Evolutionary conservation across 1,139 yeast species (phyloP).

Genomic region (Saccharomycopsis hybrid): DNA sequence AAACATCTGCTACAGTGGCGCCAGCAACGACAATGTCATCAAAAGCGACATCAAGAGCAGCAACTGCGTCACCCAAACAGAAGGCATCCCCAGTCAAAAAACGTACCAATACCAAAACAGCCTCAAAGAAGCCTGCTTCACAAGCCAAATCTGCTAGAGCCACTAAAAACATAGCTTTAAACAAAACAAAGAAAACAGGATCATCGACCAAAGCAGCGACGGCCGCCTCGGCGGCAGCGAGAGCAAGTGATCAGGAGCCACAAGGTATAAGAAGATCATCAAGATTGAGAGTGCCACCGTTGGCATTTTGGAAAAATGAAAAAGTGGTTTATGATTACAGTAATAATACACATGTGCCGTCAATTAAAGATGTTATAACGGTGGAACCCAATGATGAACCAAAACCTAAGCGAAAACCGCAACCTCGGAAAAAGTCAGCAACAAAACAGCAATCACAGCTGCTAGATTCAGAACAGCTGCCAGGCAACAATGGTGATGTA

Average conservation of each 20-base stretch:
- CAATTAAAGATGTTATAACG: constrained; percentile 52
- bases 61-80: not conserved
- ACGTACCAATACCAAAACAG: not conserved
- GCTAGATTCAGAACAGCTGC: constrained; percentile 12
- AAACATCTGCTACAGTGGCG: too few species aligned
- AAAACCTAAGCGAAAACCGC: constrained; percentile 18
- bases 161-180: constrained; percentile 14
- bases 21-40: too few species aligned
- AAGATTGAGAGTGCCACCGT: constrained; percentile 62
- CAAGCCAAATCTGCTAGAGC: constrained; percentile 1
- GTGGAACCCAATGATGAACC: constrained; percentile 30
- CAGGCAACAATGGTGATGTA: too few species aligned
- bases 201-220: not conserved
- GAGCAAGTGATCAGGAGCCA: constrained; percentile 11
- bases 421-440: constrained; percentile 21
- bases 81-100: not conserved
- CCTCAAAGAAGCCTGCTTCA: not conserved
- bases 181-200: not conserved
- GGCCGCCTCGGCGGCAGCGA: too few species aligned
- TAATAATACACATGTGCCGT: constrained; percentile 46
- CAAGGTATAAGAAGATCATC: constrained; percentile 50
- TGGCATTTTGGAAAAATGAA: constrained; percentile 86
- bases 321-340: constrained; percentile 57
- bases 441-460: constrained; percentile 1
- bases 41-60: too few species aligned